Base-by-base conservation (phyloP, 805 yeast genomes). In the Blastobotrys chiropterorum region DNA sequence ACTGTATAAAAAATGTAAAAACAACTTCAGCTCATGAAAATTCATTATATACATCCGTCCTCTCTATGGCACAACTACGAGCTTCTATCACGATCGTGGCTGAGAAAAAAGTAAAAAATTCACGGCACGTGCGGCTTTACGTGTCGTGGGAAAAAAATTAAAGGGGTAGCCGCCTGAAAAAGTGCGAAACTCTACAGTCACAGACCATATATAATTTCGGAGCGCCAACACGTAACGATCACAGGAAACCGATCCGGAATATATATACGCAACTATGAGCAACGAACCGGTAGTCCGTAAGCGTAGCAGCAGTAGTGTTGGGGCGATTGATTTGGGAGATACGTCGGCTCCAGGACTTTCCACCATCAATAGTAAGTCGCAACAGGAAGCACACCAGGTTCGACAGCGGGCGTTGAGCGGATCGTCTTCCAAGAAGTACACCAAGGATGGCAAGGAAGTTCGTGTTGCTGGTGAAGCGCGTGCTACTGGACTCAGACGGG, bases 301-400 rank as follows among this genome's bases (percentile, higher is more conserved):
- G 38, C 60, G 77, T 57, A 69, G 89, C 58, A 75, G 80, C 7
- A 83, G 94, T 1, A 83, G 90, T 0, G 84, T 89, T 14, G 95
- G 96, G 2, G 75, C 78, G 38, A 80, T 88, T 48, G 76, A 81
- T 49, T 69, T 89, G 2, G 96, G 96, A 20, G 95, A 88, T 63
- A 81, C 76, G 13, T 65, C 81, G 5, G 84, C 81, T 1, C 83
- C 87, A 1, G 75, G 85, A 1, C 72, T 88, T 43, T 73, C 87
- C 11, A 84, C 95, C 1, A 81, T 83, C 80, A 69, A 73, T n/a
- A 70, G 78, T 19, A 69, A 78, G 11, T 69, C 69, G 49, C 64
- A 70, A 52, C 70, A 72, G 53, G 71, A 74, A 55, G 73, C 73
- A 38, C 63, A 78, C 50, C 54, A 58, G 50, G 60, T 67, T 20